These are phyloP conservation scores for Monosporascus sp. DNA, from an alignment of 2,329 filamentous ascomycete genomes.

Conservation along the genomic window DNA sequence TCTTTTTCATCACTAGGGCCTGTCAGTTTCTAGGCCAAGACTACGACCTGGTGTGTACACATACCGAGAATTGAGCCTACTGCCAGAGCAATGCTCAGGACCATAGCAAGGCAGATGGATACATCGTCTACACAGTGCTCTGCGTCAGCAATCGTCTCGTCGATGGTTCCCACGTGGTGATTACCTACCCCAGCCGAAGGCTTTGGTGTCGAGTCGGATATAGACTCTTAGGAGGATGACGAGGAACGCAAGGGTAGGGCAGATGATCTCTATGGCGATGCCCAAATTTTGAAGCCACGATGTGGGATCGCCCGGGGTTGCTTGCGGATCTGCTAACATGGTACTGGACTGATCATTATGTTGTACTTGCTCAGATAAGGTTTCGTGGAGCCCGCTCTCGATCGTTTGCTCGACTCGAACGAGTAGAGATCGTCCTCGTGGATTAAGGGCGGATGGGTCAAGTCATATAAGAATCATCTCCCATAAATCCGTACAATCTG, in stretches of 20 bases:
- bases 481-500: background rate
- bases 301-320: conserved; percentile 8
- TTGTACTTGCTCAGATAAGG: conserved; percentile 8
- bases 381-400: conserved; percentile 2
- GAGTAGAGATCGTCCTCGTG: conserved; percentile 9
- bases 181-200: conserved; percentile 22
- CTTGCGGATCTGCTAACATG: conserved; percentile 6
- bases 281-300: conserved; percentile 15
- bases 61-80: conserved; percentile 11
- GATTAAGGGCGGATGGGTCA: background rate
- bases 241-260: conserved; percentile 24
- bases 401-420: conserved; percentile 5
- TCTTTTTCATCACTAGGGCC: conserved; percentile 8
- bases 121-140: conserved; percentile 16
- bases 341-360: conserved; percentile 5
- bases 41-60: background rate
- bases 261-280: conserved; percentile 27
- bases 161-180: background rate
- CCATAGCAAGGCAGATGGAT: conserved; percentile 20
- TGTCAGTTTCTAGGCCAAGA: background rate
- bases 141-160: background rate
- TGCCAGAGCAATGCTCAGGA: conserved; percentile 10
- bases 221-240: conserved; percentile 22
- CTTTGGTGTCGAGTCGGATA: conserved; percentile 22
- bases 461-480: conserved; percentile 7